These are phyloP conservation scores for Condylostoma magnum DNA, from an alignment of 169 alveolate genomes.

Conservation along the genomic window DNA sequence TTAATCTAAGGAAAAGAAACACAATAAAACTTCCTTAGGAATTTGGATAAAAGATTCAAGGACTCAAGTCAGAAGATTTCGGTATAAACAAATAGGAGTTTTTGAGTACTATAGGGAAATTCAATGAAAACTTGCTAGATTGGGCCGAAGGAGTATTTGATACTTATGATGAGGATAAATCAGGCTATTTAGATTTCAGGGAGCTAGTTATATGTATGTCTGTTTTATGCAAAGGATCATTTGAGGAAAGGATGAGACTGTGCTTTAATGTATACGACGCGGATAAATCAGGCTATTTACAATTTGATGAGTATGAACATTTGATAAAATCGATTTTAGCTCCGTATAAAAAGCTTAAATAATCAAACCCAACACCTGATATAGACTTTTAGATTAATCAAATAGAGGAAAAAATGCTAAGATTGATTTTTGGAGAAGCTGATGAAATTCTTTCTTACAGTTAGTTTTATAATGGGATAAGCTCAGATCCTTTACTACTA, in stretches of 20 bases:
- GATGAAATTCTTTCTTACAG: too few relatives aligned
- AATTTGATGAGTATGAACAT: neutral
- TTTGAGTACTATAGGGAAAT: neutral
- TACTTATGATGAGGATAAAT: conserved; percentile 26
- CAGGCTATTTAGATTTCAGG: conserved; percentile 26
- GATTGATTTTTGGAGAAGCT: too few relatives aligned
- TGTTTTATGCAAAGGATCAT: conserved; percentile 6
- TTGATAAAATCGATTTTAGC: neutral
- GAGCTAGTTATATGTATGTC: conserved; percentile 19
- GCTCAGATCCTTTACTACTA: too few relatives aligned
- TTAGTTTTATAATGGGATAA: too few relatives aligned
- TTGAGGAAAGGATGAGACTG: conserved; percentile 15
- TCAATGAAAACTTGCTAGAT: neutral
- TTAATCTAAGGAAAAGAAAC: neutral
- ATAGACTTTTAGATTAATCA: too few relatives aligned
- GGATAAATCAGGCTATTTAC: conserved; percentile 26
- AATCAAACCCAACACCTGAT: too few relatives aligned
- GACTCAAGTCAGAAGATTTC: neutral
- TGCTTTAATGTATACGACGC: conserved; percentile 28
- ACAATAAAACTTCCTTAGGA: neutral
- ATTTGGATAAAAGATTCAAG: neutral
- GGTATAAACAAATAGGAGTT: conserved; percentile 9
- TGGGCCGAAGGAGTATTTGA: conserved; percentile 20
- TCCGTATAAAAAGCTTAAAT: neutral
- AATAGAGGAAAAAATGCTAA: too few relatives aligned